Evolutionary conservation across 441 rosid genomes (phyloP), one percentile per base, ranked within the genome.

Genomic region (Codiaeum variegatum): DNA sequence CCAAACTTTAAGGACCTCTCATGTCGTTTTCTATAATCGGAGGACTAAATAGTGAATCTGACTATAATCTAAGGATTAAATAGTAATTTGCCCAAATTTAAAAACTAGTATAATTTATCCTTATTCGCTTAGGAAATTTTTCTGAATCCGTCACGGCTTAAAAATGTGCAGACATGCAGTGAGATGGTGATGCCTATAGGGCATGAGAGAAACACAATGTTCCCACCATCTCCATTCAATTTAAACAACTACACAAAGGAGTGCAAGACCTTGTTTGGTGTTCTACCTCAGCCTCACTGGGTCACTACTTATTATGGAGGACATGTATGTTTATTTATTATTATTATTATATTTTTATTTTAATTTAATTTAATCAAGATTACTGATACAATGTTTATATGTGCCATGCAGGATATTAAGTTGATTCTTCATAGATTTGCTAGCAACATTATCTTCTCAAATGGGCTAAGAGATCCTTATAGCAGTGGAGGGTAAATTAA

Each of bases 391-490:
- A 19, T 16, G 10, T 36, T 0, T 38, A 38, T 38, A 38, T 24
- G 26, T 56, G 58, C 11, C 42, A 38, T 40, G 73, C 73, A 70
- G 73, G 73, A 70, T 59, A 1, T 58, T 1, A 70, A 87, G 64
- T 72, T 84, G 74, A 69, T 83, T 70, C 90, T 91, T 24, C 77
- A 66, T 58, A 78, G 78, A 55, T 91, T 91, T 71, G 94, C 80
- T 18, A 91, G 93, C 81, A 91, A 89, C 79, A 88, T 89, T 51
- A 89, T 91, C 34, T 91, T 89, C 79, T 88, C 97, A 34, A 89
- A 91, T 59, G 93, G 97, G 44, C 75, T 91, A 10, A 70, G 78
- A 78, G 97, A 91, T 83, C 92, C 97, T 71, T 88, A 86, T 29
- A 89, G 94, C 58, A 82, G 81, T 3, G 92, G 90, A 82, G 96